Percentiles rank a stretch among this genome's conserved stretches.
Conservation (phyloP, 371 early-diverging fungal species). For the Lichtheimia hyalospora region DNA sequence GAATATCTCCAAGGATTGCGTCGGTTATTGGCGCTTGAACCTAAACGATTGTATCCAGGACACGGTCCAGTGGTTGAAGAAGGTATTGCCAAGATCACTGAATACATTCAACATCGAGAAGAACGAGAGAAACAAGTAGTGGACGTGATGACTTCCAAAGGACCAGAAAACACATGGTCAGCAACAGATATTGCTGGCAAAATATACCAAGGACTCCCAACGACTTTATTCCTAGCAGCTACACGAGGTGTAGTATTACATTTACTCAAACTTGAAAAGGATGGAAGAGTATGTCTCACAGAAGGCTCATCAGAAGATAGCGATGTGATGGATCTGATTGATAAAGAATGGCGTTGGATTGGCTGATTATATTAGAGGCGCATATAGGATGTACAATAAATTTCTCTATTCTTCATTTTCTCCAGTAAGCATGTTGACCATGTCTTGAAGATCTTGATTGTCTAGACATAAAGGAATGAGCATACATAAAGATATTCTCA, state of each 20-base stretch:
- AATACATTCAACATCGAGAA: constrained; percentile 77
- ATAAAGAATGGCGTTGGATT: constrained; percentile 16
- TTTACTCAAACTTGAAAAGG: constrained; percentile 66
- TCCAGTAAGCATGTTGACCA: constrained; percentile 14
- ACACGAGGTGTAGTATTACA: constrained; percentile 66
- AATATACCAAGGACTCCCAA: constrained; percentile 66
- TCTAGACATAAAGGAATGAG: constrained; percentile 1
- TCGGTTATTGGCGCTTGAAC: constrained; percentile 36
- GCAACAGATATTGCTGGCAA: constrained; percentile 60
- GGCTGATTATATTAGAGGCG: constrained; percentile 1
- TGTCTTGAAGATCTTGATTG: constrained; percentile 11
- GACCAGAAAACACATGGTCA: constrained; percentile 24
- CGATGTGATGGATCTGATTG: constrained; percentile 5
- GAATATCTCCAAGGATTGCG: constrained; percentile 68
- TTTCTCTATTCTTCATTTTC: constrained; percentile 6
- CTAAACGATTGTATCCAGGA: constrained; percentile 59
- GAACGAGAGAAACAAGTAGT: constrained; percentile 78
- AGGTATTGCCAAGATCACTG: constrained; percentile 53
- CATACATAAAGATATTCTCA: background rate
- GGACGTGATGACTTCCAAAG: constrained; percentile 36
- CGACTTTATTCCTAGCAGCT: constrained; percentile 61
- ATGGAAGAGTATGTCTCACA: constrained; percentile 41
- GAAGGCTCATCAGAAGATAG: constrained; percentile 1
- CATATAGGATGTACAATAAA: background rate
- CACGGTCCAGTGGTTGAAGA: constrained; percentile 83